Base-by-base conservation (phyloP, 768 basidiomycete genomes). In the Trametes villosa region DNA sequence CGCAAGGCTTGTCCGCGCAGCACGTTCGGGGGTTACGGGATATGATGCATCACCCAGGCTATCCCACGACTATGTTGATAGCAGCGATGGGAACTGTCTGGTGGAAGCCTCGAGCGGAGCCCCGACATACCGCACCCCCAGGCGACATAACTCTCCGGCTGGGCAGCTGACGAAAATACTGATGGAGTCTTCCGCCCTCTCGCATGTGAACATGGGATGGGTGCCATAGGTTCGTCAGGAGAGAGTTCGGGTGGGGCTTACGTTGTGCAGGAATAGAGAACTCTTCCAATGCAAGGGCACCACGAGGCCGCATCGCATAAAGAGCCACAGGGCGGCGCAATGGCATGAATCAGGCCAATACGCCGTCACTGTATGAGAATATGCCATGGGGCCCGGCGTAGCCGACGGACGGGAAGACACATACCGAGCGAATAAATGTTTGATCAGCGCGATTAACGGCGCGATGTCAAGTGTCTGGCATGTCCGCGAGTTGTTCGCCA, bases 381-480 rank as follows among this genome's bases (percentile, higher is more conserved):
- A 40, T 4, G 59, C 31, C 27, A 60, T 18, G 31, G 30, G 42
- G n/a, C n/a, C 22, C 52, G 26, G 4, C 26, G 47, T 7, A n/a
- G 22, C 17, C 13, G 27, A 12, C 18, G 40, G 20, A 38, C 18
- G 20, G 40, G 47, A 36, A 34, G 48, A 41, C 53, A 61, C 60
- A 33, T 49, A 61, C 53, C 53, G 48, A 48, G 45, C 46, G 40
- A 36, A 34, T 34, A 38, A 18, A 44, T 9, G 53, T 45, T 34
- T 50, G 40, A 61, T 55, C 60, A 42, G 60, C 50, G 58, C 41
- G 44, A 38, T 29, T 52, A 47, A 41, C 50, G 31, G 38, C 47
- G 29, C 27, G 9, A n/a, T n/a, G 53, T 49, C 53, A 42, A 22
- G 27, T 57, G 29, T 27, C 47, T 38, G n/a, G 46, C 15, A 45